Evolutionary conservation across 129 eudicot genomes (phyloP).

Genomic region (sunflower (Helianthus annuus)): DNA sequence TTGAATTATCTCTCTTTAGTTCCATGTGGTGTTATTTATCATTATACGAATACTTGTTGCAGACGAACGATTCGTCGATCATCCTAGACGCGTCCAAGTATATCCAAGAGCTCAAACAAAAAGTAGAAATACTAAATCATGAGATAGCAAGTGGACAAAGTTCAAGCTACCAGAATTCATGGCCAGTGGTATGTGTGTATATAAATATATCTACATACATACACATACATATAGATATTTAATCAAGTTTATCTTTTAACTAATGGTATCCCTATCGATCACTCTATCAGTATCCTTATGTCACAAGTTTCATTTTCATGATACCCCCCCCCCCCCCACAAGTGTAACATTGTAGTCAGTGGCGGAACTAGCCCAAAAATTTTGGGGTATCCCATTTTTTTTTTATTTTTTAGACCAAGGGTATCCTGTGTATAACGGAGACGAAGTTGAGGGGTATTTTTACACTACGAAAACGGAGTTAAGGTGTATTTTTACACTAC

Average conservation of each 20-base stretch:
- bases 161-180: conserved; percentile 44
- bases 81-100: conserved; percentile 86
- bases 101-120: conserved; percentile 72
- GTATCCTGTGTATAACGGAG: too few species aligned
- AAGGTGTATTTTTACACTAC: too few species aligned
- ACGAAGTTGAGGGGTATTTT: too few species aligned
- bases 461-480: too few species aligned
- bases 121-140: conserved; percentile 76
- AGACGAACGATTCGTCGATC: conserved; percentile 76
- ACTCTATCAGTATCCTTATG: conserved; percentile 24
- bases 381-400: too few species aligned
- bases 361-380: too few species aligned
- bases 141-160: conserved; percentile 54
- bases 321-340: neutral
- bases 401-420: too few species aligned
- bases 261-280: conserved; percentile 19
- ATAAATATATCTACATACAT: neutral
- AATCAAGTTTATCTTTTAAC: neutral
- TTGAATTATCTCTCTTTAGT: too few species aligned
- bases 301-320: conserved; percentile 18
- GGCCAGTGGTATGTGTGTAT: conserved; percentile 54
- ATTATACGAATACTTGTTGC: conserved; percentile 22
- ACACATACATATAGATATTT: neutral
- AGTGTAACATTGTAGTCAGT: neutral
- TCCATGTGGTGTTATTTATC: too few species aligned